phyloP scores from a whole-genome alignment of 345 rosid species.

The Heritiera fomes region DNA sequence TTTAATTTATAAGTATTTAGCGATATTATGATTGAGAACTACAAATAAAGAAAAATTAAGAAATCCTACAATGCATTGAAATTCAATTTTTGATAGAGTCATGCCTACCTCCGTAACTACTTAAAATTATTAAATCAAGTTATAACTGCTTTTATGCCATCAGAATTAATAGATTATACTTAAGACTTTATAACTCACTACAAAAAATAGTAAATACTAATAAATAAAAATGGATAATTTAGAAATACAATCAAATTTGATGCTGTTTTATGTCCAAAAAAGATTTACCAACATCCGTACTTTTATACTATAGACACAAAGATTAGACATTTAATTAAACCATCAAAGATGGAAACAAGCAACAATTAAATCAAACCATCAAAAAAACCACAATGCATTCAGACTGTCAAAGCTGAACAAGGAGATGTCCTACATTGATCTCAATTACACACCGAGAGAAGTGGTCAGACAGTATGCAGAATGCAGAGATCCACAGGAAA shows the following conservation, averaged over 20 bases:
- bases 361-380: neutral
- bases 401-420: constrained; percentile 1
- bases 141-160: constrained; percentile 7
- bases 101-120: neutral
- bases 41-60: neutral
- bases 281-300: neutral
- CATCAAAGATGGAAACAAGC: neutral
- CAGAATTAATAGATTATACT: neutral
- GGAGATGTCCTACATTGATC: neutral
- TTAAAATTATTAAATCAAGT: neutral
- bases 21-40: neutral
- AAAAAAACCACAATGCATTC: neutral
- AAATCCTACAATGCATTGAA: neutral
- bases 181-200: neutral
- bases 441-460: neutral
- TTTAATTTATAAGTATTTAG: neutral
- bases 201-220: neutral
- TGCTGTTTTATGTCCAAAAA: neutral
- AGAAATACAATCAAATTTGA: neutral
- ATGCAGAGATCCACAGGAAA: constrained; percentile 7
- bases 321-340: neutral
- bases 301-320: neutral
- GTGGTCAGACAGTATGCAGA: constrained; percentile 1
- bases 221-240: neutral
- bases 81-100: neutral